Evolutionary conservation across 1,284 basidiomycete genomes (phyloP), one percentile per base, ranked within the genome.

Genomic region (Trichosporon faecale): DNA sequence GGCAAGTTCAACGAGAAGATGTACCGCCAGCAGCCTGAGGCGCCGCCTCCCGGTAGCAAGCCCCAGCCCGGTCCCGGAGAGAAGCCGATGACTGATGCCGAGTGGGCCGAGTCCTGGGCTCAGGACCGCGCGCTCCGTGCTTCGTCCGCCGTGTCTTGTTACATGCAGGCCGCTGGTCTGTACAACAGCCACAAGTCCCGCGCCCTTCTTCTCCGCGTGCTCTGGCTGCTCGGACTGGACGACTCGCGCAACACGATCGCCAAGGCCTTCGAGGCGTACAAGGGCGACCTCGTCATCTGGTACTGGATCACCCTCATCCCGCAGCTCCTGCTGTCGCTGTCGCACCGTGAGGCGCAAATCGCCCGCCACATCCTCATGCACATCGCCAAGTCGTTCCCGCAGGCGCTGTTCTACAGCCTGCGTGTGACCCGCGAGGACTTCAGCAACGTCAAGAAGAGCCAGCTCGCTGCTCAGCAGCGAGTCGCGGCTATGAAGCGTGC

Each of bases 301-400:
- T 98, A 95, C 84, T 99, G 97, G 97, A 97, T 99, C 77, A 93
- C 95, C 0, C 87, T 98, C 69, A 95, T 98, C 65, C 97, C 97
- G 16, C 97, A 99, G 79, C 87, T 99, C n/a, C 90, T 95, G 74
- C 84, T 93, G 66, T 94, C 95, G 2, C 87, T 99, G 29, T 92
- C 92, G 7, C 91, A 96, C 73, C 89, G 93, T 65, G 97, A 99
- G 83, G 91, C 93, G 37, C 93, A 93, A 76, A 95, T 96, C 81
- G 96, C 95, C 0, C 89, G 95, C 18, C 91, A 92, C 80, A 88
- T 99, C 66, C 86, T 99, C 63, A 86, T 96, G 72, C 92, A 93
- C 74, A 88, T 99, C 69, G 95, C 96, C 49, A 95, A 96, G 83
- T 86, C 90, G 72, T 97, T 91, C 84, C 97, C 98, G 37, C 97